These are phyloP conservation scores for Ceratobasidium sp. DNA, from an alignment of 1,284 basidiomycete species.

Conservation along the genomic window DNA sequence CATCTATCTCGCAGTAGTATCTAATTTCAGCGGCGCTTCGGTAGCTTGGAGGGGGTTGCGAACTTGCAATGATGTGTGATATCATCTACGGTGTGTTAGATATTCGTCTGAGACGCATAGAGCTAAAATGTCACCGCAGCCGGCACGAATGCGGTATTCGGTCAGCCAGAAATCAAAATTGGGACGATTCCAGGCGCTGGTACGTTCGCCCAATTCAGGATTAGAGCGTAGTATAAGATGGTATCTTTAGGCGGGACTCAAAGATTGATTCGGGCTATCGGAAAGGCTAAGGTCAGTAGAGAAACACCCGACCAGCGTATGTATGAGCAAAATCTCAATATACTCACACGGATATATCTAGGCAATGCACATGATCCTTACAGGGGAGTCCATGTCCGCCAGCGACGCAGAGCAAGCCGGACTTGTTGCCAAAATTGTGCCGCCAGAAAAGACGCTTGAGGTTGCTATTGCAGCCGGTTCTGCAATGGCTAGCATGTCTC, in stretches of 20 bases:
- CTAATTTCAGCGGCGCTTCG: constrained; percentile 1
- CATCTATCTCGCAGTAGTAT: background rate
- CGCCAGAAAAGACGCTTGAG: constrained; percentile 40
- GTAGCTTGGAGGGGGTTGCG: constrained; percentile 76
- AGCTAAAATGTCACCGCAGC: constrained; percentile 67
- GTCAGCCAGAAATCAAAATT: constrained; percentile 78
- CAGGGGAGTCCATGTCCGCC: constrained; percentile 46
- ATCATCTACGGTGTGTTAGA: constrained; percentile 37
- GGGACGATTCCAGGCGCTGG: constrained; percentile 76
- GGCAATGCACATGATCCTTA: constrained; percentile 49
- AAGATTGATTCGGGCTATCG: constrained; percentile 71
- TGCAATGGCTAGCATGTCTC: constrained; percentile 45
- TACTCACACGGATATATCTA: background rate
- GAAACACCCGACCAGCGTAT: background rate
- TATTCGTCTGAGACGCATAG: constrained; percentile 51
- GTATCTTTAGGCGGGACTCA: constrained; percentile 65
- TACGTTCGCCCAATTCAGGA: background rate
- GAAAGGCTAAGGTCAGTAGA: constrained; percentile 67
- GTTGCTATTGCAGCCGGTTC: constrained; percentile 44
- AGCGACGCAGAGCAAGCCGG: constrained; percentile 45
- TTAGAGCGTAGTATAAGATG: no score
- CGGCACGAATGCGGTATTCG: constrained; percentile 71
- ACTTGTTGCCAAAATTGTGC: constrained; percentile 45
- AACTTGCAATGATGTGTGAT: constrained; percentile 73
- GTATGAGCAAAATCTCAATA: no score